Evolutionary conservation across 805 yeast species (phyloP), one percentile per base, ranked within the genome.

Genomic region (Hanseniaspora guilliermondii): DNA sequence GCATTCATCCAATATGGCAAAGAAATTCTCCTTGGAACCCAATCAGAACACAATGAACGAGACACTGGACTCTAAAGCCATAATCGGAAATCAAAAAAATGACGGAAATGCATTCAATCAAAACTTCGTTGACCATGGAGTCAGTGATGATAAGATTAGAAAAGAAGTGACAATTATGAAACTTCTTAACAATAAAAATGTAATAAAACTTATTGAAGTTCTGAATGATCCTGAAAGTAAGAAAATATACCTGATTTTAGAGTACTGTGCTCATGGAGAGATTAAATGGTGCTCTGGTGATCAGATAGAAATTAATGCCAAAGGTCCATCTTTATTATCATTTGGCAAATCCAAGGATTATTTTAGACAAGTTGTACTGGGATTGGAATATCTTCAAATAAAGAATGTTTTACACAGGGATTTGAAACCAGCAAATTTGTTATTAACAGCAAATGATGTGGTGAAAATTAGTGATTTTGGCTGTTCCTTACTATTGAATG

Each of bases 401-500:
- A 94, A 86, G 65, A 95, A 95, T 2, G 86, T 89, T 45, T 85
- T 91, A 17, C 98, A 91, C 69, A 77, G 98, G 59, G 98, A 91
- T 68, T 89, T 91, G 56, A 91, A 91, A 65, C 97, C 98, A 1
- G 95, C 97, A 2, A 91, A 91, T 64, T 67, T 91, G 56, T 73
- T 91, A 55, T 80, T 88, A 2, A 74, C 85, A 30, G 69, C 76
- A 16, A 82, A 85, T 59, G 79, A 82, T 53, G 73, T 76, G 7
- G 96, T 89, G 25, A 93, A 93, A 68, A 93, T 91, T 40, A 82
- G 94, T n/a, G 98, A 91, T 70, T 93, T 91, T 69, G 97, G 98
- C 24, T 95, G 93, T 14, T 87, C 96, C 0, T 85, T 86, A 67
- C 87, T 91, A 0, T 22, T 44, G 2, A 63, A 61, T 21, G 47